Evolutionary conservation across 495 filamentous ascomycete species (phyloP).

Genomic region (Trypethelium eluteriae): DNA sequence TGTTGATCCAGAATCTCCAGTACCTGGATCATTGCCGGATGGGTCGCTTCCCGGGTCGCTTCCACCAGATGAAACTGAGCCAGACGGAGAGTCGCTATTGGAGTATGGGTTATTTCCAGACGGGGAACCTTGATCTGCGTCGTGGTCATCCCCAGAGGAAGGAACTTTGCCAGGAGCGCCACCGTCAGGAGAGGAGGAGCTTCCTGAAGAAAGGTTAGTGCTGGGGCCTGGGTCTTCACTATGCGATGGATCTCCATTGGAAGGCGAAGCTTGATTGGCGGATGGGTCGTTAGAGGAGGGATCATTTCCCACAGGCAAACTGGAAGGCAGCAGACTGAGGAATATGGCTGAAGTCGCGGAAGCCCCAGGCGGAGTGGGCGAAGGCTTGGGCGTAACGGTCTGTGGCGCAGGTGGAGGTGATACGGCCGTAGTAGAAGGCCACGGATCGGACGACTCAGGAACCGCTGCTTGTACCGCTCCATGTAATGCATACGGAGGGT

Average conservation of each 20-base stretch:
- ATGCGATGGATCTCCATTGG: background rate
- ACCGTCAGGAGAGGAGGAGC: background rate
- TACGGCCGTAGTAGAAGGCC: background rate
- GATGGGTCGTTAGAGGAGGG: background rate
- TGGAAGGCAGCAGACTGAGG: background rate
- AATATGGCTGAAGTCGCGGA: background rate
- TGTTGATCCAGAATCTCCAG: background rate
- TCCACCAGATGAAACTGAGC: background rate
- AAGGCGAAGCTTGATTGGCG: background rate
- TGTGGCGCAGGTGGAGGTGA: background rate
- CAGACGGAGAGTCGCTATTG: background rate
- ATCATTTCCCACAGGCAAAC: background rate
- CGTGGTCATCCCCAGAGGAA: background rate
- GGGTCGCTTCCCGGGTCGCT: background rate
- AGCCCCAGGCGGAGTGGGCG: background rate
- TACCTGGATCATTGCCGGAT: background rate
- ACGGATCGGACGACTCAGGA: background rate
- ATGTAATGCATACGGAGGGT: conserved; percentile 2
- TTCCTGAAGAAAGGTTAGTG: background rate
- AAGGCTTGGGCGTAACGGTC: background rate
- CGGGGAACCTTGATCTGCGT: background rate
- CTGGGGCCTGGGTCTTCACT: background rate
- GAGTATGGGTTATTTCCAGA: background rate
- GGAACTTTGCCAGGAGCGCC: background rate
- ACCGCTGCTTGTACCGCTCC: background rate